These are phyloP conservation scores for Capillidium heterosporum DNA, from an alignment of 371 early-diverging fungal genomes.

Conservation along the genomic window DNA sequence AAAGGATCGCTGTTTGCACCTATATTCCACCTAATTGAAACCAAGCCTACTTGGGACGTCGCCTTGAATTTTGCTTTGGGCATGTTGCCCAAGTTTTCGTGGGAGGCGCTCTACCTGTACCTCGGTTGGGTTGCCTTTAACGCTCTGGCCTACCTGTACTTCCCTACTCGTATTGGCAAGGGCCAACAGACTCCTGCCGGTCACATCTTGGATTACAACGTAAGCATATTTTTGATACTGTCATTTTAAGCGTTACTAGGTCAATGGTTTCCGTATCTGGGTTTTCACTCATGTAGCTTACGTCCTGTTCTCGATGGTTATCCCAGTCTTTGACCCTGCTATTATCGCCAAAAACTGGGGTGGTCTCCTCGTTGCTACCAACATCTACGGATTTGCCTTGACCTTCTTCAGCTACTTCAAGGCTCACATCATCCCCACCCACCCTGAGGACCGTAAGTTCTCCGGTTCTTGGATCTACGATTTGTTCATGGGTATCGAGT, in stretches of 20 bases:
- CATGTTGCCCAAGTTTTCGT: conserved; percentile 18
- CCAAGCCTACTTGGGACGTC: conserved; percentile 10
- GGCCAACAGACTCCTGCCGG: conserved; percentile 74
- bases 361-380: conserved; percentile 45
- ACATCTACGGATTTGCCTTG: conserved; percentile 55
- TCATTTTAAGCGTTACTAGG: conserved; percentile 12
- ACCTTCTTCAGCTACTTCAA: conserved; percentile 49
- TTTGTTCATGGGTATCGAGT: conserved; percentile 57
- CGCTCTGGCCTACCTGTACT: conserved; percentile 32
- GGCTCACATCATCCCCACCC: conserved; percentile 52
- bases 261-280: conserved; percentile 62
- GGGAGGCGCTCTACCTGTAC: conserved; percentile 27
- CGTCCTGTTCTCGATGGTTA: conserved; percentile 31
- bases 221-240: conserved; percentile 6
- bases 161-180: conserved; percentile 47
- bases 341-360: conserved; percentile 63
- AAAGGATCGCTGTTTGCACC: conserved; percentile 40
- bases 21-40: conserved; percentile 17
- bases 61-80: conserved; percentile 9
- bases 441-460: conserved; percentile 64
- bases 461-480: conserved; percentile 41
- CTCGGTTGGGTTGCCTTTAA: conserved; percentile 52
- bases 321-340: conserved; percentile 31
- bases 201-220: conserved; percentile 42
- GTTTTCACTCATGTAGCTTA: conserved; percentile 46